Conservation (phyloP, 306 rosid genomes). For the Sophora flavescens region DNA sequence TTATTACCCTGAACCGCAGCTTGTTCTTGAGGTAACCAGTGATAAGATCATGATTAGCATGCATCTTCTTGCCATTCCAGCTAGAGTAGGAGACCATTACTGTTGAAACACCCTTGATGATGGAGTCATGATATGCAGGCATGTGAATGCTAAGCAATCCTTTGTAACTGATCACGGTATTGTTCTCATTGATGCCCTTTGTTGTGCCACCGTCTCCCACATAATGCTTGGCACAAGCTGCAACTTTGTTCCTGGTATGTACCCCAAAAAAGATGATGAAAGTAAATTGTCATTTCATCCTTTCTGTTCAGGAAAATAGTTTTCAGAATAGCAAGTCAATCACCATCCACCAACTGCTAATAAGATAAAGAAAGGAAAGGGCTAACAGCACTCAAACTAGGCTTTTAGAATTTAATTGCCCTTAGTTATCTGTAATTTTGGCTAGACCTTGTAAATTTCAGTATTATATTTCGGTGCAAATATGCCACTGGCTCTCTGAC, state of each 20-base stretch:
- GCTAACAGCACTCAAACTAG: too few relatives aligned
- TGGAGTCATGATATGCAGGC: slow-evolving; percentile 77
- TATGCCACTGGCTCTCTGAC: too few relatives aligned
- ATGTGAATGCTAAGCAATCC: slow-evolving; percentile 78
- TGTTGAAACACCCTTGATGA: slow-evolving; percentile 80
- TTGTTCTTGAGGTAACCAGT: slow-evolving; percentile 74
- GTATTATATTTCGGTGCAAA: too few relatives aligned
- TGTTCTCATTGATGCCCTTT: slow-evolving; percentile 88
- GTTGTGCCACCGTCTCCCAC: slow-evolving; percentile 96
- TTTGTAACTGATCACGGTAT: slow-evolving; percentile 65
- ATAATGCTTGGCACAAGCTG: slow-evolving; percentile 96
- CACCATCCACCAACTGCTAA: too few relatives aligned
- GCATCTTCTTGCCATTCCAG: slow-evolving; percentile 88
- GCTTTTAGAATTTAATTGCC: too few relatives aligned
- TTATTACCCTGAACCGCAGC: slow-evolving; percentile 69
- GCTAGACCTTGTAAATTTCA: too few relatives aligned
- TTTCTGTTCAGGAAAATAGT: too few relatives aligned
- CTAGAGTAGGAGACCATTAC: slow-evolving; percentile 87
- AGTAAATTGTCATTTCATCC: slow-evolving; percentile 17
- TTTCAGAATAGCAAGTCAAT: too few relatives aligned
- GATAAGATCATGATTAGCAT: slow-evolving; percentile 72
- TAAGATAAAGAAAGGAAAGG: too few relatives aligned
- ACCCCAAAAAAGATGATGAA: not conserved
- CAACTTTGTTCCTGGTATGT: slow-evolving; percentile 74
- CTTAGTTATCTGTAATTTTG: too few relatives aligned